phyloP scores from a whole-genome alignment of 306 rosid species.

The Prosopis cineraria region DNA sequence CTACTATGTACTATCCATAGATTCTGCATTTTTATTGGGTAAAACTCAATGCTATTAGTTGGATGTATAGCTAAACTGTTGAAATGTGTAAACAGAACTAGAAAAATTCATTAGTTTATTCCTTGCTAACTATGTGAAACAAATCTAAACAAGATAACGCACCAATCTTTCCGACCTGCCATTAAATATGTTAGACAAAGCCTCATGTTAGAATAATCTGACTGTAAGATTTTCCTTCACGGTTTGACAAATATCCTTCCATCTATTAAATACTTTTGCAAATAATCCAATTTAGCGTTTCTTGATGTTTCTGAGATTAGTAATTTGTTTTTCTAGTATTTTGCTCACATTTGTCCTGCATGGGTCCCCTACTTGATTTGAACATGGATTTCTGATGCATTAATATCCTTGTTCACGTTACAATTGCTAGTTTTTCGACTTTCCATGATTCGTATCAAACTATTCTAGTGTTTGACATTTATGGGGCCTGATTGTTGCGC shows the following conservation, averaged over 20 bases:
- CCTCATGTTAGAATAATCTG: constrained; percentile 6
- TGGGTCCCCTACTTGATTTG: neutral
- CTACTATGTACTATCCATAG: neutral
- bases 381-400: constrained; percentile 11
- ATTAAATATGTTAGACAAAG: constrained; percentile 16
- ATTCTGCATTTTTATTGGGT: neutral
- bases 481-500: neutral
- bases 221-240: constrained; percentile 19
- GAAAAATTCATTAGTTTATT: neutral
- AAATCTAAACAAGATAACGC: constrained; percentile 12
- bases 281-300: constrained; percentile 12
- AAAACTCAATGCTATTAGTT: neutral
- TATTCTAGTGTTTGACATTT: neutral
- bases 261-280: constrained; percentile 4
- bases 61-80: neutral
- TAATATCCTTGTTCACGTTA: constrained; percentile 15
- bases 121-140: constrained; percentile 6
- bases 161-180: neutral
- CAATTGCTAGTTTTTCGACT: neutral
- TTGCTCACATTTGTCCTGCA: constrained; percentile 22
- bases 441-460: neutral
- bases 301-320: neutral
- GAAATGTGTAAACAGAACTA: neutral
- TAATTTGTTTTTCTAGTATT: constrained; percentile 1
- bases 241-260: neutral